Base-by-base conservation (phyloP, 345 rosid genomes). In the Limnanthes douglasii region DNA sequence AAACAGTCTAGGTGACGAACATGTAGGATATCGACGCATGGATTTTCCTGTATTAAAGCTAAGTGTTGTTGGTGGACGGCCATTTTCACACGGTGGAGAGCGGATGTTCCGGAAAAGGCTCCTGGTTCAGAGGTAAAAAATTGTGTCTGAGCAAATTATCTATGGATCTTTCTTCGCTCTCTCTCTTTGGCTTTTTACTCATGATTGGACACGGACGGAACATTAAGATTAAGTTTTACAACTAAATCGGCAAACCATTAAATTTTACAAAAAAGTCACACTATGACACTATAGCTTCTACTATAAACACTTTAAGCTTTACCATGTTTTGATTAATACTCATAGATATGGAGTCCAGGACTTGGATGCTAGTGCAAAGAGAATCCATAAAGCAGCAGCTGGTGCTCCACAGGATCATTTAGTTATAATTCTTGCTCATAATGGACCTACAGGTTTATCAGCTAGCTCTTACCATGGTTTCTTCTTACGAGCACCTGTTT, bases 51-150 rank as follows among this genome's bases (percentile, higher is more conserved):
- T 38, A 5, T 30, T 59, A 14, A 82, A 86, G 62, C 68, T 82
- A 53, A 82, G 82, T 45, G 33, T 78, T 51, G 75, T 75, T 39
- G 97, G 97, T 56, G 97, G 88, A 41, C 71, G 88, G 25, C 97
- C 94, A 45, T 82, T 86, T 78, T 81, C 97, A 26, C 61, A 66
- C 57, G 97, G 88, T 0, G 94, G 94, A 5, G 43, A 59, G 43
- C 59, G 39, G 35, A 37, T 86, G 22, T 67, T 58, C 54, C 67
- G 82, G 21, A 63, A 61, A 35, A 62, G 34, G 50, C 76, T 86
- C 48, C 60, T 81, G 27, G 49, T 54, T 46, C 57, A 59, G 23
- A 70, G 94, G 94, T 80, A 41, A 10, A 62, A 52, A 19, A 18
- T 47, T 36, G 12, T n/a, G n/a, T n/a, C n/a, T n/a, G n/a, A n/a